Conservation (phyloP, 148 eudicot genomes). For the Gaultheria prostrata region DNA sequence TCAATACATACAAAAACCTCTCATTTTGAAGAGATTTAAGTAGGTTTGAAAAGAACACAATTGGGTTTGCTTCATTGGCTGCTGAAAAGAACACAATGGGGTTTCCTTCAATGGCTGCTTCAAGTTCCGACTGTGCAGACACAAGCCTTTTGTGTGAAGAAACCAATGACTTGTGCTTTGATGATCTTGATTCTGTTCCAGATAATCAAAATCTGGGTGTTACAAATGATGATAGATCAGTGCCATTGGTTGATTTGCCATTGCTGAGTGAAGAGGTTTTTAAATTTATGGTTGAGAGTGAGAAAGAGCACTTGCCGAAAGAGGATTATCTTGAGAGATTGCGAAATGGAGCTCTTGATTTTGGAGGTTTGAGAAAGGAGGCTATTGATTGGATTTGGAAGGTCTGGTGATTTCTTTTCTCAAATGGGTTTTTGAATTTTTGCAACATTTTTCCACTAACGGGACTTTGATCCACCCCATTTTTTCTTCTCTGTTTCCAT, state of each 20-base stretch:
- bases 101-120: conserved; percentile 45
- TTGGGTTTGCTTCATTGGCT: conserved; percentile 40
- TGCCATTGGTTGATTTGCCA: conserved; percentile 32
- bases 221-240: conserved; percentile 27
- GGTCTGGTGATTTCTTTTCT: conserved; percentile 35
- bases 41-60: conserved; percentile 13
- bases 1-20: conserved; percentile 18
- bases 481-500: background rate
- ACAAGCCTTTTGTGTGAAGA: conserved; percentile 50
- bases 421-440: background rate
- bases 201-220: conserved; percentile 21
- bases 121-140: conserved; percentile 32
- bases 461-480: background rate
- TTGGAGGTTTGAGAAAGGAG: conserved; percentile 43
- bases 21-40: conserved; percentile 27
- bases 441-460: background rate
- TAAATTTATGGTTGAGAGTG: conserved; percentile 49
- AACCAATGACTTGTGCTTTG: conserved; percentile 44
- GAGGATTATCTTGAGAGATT: conserved; percentile 63
- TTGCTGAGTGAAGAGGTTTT: conserved; percentile 51
- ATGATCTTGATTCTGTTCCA: conserved; percentile 37
- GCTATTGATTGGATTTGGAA: conserved; percentile 87
- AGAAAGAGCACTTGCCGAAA: conserved; percentile 47
- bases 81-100: conserved; percentile 20
- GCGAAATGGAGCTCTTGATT: conserved; percentile 55